Base-by-base conservation (phyloP, 768 basidiomycete species). In the Leccinum disarticulatum region DNA sequence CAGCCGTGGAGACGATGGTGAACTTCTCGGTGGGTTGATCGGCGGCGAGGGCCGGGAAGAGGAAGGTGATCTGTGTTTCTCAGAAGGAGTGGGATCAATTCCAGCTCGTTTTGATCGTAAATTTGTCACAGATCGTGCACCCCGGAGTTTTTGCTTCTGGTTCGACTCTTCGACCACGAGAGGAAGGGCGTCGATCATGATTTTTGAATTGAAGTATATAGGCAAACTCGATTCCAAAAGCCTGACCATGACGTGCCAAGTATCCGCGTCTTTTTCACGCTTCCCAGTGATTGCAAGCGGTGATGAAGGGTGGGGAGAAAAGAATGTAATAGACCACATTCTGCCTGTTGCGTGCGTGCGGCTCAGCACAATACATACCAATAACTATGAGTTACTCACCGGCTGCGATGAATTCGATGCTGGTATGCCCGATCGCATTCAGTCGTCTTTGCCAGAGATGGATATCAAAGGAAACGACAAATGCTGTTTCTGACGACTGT, bases 401-500 rank as follows among this genome's bases (percentile, higher is more conserved):
- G 8, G 61, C 67, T 14, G 85, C 87, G 50, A 90, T 86, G 58
- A 90, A 90, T 61, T 91, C 87, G 7, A 89, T 66, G 17, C 65
- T 64, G 17, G 87, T 79, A 41, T 73, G 62, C 46, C 81, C 81
- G 11, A 83, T 79, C n/a, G 86, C 81, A 51, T 81, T 77, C 87
- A 91, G 86, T 33, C 88, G 79, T 62, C 81, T 83, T 70, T 88
- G 86, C 71, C 90, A 91, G 41, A 82, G 77, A 19, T 79, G 74
- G 11, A 90, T 76, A 11, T 77, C 74, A 54, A 88, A 79, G 27
- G 77, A 70, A 4, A 79, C 83, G 0, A 76, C 76, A 62, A 90
- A 7, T 65, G 22, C n/a, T n/a, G n/a, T n/a, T 22, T 22, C 22
- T 22, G 22, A 22, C n/a, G n/a, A n/a, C n/a, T n/a, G n/a, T n/a